Conservation (phyloP, 1,284 basidiomycete genomes). For the Cutaneotrichosporon cutaneum region DNA sequence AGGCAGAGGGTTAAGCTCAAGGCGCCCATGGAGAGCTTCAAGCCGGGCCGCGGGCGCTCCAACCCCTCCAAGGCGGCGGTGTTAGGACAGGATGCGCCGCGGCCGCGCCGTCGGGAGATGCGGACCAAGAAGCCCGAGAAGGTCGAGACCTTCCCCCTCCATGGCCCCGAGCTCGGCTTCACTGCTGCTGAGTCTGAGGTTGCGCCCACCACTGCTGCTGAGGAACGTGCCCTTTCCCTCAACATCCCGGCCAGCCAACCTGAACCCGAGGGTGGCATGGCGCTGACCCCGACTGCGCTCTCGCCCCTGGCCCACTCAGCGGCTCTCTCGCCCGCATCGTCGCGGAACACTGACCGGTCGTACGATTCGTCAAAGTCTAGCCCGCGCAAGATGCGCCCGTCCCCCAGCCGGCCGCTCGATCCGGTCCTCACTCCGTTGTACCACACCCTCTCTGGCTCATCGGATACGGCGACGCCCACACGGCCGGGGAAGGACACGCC, state of each 20-base stretch:
- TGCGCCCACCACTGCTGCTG: not conserved
- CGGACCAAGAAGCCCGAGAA: not conserved
- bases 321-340: constrained; percentile 17
- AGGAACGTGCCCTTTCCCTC: not conserved
- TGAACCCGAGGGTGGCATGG: not conserved
- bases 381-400: constrained; percentile 9
- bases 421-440: constrained; percentile 23
- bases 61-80: constrained; percentile 20
- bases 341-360: constrained; percentile 14
- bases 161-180: constrained; percentile 10
- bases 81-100: constrained; percentile 3
- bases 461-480: not conserved
- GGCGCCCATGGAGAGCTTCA: constrained; percentile 45
- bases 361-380: constrained; percentile 7
- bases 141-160: constrained; percentile 21
- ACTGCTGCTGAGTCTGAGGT: not conserved
- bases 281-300: constrained; percentile 5
- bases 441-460: constrained; percentile 13
- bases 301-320: not conserved
- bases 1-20: constrained; percentile 42
- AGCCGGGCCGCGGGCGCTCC: constrained; percentile 23
- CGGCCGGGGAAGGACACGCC: constrained; percentile 13
- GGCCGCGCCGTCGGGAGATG: not conserved
- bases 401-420: constrained; percentile 16
- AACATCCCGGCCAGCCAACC: not conserved